A percentile compares a stretch with the other conserved stretches of the same genome.
phyloP scores from a whole-genome alignment of 805 yeast species.

The Phaffomyces antillensis region DNA sequence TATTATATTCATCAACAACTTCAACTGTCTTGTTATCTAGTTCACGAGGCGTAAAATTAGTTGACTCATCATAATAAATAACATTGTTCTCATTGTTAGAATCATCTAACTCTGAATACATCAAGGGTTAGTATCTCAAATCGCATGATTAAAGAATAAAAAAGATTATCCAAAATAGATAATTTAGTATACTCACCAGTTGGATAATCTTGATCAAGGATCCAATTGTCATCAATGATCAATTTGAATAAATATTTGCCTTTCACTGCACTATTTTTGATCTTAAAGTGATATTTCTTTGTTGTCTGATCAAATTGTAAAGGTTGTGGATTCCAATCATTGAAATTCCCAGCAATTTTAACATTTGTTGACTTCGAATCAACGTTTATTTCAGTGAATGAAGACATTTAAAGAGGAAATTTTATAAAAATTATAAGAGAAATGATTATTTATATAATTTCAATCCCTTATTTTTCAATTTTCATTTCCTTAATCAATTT shows the following conservation, averaged over 20 bases:
- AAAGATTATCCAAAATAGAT: too few relatives aligned
- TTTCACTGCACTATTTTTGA: constrained; percentile 7
- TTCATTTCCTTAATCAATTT: not conserved
- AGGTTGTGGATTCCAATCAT: constrained; percentile 24
- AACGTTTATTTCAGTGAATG: constrained; percentile 12
- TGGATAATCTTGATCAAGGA: constrained; percentile 14
- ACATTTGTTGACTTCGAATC: constrained; percentile 14
- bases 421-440: too few relatives aligned
- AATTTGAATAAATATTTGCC: constrained; percentile 22
- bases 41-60: not conserved
- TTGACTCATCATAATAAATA: constrained; percentile 12
- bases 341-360: constrained; percentile 33
- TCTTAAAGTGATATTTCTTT: constrained; percentile 9
- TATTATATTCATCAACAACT: not conserved
- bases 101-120: constrained; percentile 25
- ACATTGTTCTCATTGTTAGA: constrained; percentile 33
- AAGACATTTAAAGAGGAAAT: too few relatives aligned
- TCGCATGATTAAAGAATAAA: not conserved
- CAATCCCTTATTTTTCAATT: not conserved
- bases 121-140: constrained; percentile 20
- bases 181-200: constrained; percentile 10
- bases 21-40: not conserved
- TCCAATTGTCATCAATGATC: constrained; percentile 17
- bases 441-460: too few relatives aligned
- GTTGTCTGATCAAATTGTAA: constrained; percentile 6